Evolutionary conservation across 75 land plant species (phyloP), one percentile per base, ranked within the genome.

Genomic region (Pinus taeda): DNA sequence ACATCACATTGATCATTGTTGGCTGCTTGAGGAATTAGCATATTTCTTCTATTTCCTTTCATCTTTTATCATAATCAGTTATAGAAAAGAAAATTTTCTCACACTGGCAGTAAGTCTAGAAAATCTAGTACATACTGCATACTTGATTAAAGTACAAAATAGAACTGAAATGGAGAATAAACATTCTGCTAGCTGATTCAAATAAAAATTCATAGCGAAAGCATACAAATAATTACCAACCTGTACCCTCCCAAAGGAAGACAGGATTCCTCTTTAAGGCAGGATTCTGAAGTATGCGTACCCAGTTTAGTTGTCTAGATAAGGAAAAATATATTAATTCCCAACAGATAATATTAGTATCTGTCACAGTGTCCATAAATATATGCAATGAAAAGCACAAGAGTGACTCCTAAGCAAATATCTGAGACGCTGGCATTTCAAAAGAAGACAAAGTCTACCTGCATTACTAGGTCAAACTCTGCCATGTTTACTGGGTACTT

Each of bases 221-320:
- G 26, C 55, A 49, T 49, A 49, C 55, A 49, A 49, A 42, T 15
- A 29, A 26, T 29, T 8, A n/a, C 73, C 83, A 71, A 91, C 96
- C 96, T 93, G 86, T 92, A 97, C 64, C 99, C 99, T 83, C 99
- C 99, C 57, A 97, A 77, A 11, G 99, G 99, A 9, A 97, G 85
- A 60, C 99, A 97, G 57, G 99, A 81, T 30, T 62, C 83, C 70
- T 89, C 93, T 78, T 76, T 83, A 39, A 97, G 85, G 76, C 99
- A 97, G 76, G 95, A 83, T 45, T 81, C 90, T 37, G 99, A 91
- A 78, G 88, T 83, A 78, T 76, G 88, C 33, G 98, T 88, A 36
- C 87, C 98, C 69, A 87, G 73, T 78, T 91, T 95, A 12, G 95
- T 94, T 57, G 99, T 94, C 93, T 93, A 70, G 55, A 49, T 14